These are phyloP conservation scores for Podospora appendiculata DNA, from an alignment of 495 filamentous ascomycete genomes.

Conservation along the genomic window DNA sequence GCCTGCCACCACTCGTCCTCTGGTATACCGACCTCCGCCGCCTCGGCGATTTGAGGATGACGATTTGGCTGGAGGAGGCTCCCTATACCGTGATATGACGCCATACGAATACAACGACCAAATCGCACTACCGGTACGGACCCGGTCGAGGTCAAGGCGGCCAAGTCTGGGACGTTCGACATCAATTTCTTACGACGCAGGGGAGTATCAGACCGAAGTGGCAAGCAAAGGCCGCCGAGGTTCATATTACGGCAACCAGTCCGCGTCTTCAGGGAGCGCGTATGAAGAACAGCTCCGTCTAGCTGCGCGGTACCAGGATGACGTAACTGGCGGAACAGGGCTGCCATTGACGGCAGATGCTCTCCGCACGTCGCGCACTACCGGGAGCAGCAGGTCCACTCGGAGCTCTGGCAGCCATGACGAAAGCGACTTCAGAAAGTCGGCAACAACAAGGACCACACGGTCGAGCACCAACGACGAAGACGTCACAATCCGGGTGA, in stretches of 20 bases:
- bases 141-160: constrained; percentile 4
- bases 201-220: constrained; percentile 20
- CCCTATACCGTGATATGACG: constrained; percentile 26
- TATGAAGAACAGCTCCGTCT: constrained; percentile 43
- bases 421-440: constrained; percentile 49
- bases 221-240: constrained; percentile 18
- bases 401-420: constrained; percentile 46
- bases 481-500: constrained; percentile 47
- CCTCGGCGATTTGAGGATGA: constrained; percentile 22
- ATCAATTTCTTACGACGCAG: constrained; percentile 13
- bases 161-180: constrained; percentile 12
- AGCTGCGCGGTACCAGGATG: constrained; percentile 43
- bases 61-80: constrained; percentile 17
- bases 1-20: constrained; percentile 34
- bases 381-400: constrained; percentile 41
- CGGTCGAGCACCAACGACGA: constrained; percentile 39
- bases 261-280: constrained; percentile 20
- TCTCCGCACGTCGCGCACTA: constrained; percentile 35
- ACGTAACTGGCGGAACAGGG: constrained; percentile 32
- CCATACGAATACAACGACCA: constrained; percentile 14
- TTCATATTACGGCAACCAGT: constrained; percentile 25
- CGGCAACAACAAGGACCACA: constrained; percentile 48
- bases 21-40: constrained; percentile 28
- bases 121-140: constrained; percentile 2
- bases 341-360: constrained; percentile 42